phyloP scores from a whole-genome alignment of 2,329 filamentous ascomycete genomes.

The Phyllosticta paracitricarpa region DNA sequence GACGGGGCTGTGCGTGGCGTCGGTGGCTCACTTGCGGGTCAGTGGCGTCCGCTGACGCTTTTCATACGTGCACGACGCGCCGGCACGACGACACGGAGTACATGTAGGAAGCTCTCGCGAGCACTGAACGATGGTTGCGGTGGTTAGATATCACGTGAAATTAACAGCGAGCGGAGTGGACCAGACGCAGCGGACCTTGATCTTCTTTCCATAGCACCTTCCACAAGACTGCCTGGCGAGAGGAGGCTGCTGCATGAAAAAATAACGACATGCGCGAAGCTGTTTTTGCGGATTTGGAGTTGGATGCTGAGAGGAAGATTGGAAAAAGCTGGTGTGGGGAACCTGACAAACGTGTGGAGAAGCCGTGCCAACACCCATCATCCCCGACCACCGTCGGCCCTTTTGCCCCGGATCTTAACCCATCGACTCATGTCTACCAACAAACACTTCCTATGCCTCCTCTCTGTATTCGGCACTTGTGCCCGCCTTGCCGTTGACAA shows the following conservation, averaged over 20 bases:
- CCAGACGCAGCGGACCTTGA: neutral
- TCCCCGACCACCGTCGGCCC: neutral
- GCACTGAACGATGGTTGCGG: neutral
- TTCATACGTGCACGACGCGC: neutral
- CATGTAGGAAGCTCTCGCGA: constrained; percentile 1
- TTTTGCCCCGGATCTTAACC: neutral
- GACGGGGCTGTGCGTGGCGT: neutral
- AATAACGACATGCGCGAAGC: neutral
- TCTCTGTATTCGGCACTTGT: neutral
- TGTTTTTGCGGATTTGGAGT: neutral
- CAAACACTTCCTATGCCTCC: neutral
- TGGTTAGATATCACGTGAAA: constrained; percentile 1
- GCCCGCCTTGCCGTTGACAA: neutral
- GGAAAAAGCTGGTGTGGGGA: neutral
- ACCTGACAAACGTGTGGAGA: neutral
- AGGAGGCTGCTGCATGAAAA: neutral
- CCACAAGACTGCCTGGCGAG: constrained; percentile 3
- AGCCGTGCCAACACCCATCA: neutral
- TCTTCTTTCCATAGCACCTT: constrained; percentile 8
- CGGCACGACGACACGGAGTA: neutral
- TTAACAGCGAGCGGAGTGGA: neutral
- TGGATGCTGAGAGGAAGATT: neutral
- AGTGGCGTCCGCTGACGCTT: neutral
- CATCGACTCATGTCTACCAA: neutral
- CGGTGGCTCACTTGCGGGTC: neutral